Evolutionary conservation across 257 asterid species (phyloP).

Genomic region (Cynanchum wilfordii): DNA sequence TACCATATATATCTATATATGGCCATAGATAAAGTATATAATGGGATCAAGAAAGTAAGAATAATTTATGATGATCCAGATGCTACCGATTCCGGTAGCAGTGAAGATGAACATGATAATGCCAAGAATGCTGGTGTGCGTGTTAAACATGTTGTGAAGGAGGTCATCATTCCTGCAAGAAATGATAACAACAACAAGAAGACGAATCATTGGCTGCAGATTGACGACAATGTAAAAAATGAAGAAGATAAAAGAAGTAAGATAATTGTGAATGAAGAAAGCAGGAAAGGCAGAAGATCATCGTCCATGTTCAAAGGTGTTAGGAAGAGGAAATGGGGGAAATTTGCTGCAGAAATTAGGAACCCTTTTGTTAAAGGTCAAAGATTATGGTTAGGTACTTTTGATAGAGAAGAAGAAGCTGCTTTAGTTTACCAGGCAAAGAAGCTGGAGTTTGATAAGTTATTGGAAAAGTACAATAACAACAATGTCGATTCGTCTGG

Average conservation of each 20-base stretch:
- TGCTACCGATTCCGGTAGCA: conserved; percentile 32
- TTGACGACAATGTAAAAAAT: no score
- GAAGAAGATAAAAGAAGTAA: background rate
- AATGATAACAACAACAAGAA: background rate
- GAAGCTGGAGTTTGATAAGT: conserved; percentile 20
- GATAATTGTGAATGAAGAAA: background rate
- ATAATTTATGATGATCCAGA: conserved; percentile 32
- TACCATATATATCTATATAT: no score
- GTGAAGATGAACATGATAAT: background rate
- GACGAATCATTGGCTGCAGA: no score
- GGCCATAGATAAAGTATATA: background rate
- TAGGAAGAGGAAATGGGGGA: conserved; percentile 38
- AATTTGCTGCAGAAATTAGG: conserved; percentile 37
- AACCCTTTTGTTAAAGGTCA: conserved; percentile 19
- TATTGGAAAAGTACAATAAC: conserved; percentile 1
- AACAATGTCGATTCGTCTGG: conserved; percentile 4
- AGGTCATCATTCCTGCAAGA: background rate
- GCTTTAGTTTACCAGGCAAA: conserved; percentile 29
- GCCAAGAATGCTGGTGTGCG: background rate
- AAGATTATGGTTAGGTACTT: conserved; percentile 39
- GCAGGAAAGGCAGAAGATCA: conserved; percentile 12
- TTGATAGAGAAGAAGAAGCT: conserved; percentile 27
- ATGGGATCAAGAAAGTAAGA: conserved; percentile 16
- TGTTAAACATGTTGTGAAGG: conserved; percentile 23
- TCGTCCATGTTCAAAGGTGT: conserved; percentile 23